phyloP scores from a whole-genome alignment of 192 early-diverging fungal genomes.

The Radiomyces spectabilis region DNA sequence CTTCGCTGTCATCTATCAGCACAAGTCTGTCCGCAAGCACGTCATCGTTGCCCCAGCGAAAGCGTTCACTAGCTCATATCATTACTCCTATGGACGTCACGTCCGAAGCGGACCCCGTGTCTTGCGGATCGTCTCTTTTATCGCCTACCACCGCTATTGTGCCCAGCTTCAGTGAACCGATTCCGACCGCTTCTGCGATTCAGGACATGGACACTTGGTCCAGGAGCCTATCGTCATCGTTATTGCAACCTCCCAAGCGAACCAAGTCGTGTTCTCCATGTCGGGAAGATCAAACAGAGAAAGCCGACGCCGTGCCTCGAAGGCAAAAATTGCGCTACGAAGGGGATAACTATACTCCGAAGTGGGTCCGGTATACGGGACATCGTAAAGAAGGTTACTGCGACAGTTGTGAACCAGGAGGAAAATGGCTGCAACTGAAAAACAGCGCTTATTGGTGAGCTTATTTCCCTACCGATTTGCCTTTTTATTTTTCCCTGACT shows the following conservation, averaged over 20 bases:
- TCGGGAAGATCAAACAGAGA: not conserved
- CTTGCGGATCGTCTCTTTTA: no score
- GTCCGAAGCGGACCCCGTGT: not conserved
- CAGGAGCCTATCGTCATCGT: not conserved
- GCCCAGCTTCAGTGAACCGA: slow-evolving; percentile 3
- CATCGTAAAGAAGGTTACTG: slow-evolving; percentile 80
- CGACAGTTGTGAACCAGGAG: slow-evolving; percentile 62
- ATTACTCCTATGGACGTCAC: not conserved
- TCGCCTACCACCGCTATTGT: slow-evolving; percentile 4
- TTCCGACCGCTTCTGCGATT: no score
- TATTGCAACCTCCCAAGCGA: not conserved
- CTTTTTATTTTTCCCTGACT: not conserved
- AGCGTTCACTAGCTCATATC: slow-evolving; percentile 3
- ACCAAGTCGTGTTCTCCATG: not conserved
- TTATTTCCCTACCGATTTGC: not conserved
- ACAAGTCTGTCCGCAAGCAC: no score
- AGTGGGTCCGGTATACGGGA: slow-evolving; percentile 70
- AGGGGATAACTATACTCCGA: slow-evolving; percentile 74
- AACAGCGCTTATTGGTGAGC: slow-evolving; percentile 80
- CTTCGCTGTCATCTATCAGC: no score
- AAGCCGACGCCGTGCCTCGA: slow-evolving; percentile 36
- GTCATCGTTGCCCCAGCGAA: no score
- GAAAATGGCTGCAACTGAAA: slow-evolving; percentile 84
- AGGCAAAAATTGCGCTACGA: slow-evolving; percentile 63
- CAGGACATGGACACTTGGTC: not conserved